Base-by-base conservation (phyloP, 306 rosid species). In the Castanea crenata region DNA sequence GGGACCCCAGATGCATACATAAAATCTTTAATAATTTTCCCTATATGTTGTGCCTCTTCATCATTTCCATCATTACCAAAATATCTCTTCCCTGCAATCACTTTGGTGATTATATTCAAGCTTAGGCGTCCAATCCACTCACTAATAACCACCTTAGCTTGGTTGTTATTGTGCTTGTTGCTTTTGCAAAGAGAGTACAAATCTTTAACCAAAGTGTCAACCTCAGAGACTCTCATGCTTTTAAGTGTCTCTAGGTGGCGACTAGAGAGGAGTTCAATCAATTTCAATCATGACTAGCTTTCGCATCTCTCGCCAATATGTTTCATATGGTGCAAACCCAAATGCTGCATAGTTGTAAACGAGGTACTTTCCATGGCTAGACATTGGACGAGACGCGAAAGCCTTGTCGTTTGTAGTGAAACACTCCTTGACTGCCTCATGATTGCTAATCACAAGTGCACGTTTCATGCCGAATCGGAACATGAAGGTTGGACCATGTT, bases 401-500 rank as follows among this genome's bases (percentile, higher is more conserved):
- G 34, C 38, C 32, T 27, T 74, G 73, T 91, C 96, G 56, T 89
- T 84, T 21, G 85, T 74, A 61, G 89, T 82, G 89, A 91, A 87
- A 25, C 93, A 91, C 31, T 91, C 91, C 77, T 86, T 87, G 9
- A 80, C 83, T 6, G 87, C 89, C 27, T 89, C 91, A 34, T 79
- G 74, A 86, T 74, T 87, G 81, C 70, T 82, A 44, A 89, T 55
- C 16, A 91, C 80, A 14, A 91, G 80, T 9, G 77, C 76, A 46
- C 81, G 85, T 77, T 71, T 72, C 64, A 77, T 76, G 27, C 95
- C 91, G 13, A 91, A 31, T 16, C 70, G 59, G 63, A 89, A 78
- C 72, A 71, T 71, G 82, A 91, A 91, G 82, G 85, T 82, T 0
- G 90, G 86, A 4, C 95, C 92, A 56, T 85, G 63, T n/a, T 85